Evolutionary conservation across 164 flowering plant species (phyloP).

Genomic region (Houttuynia cordata): DNA sequence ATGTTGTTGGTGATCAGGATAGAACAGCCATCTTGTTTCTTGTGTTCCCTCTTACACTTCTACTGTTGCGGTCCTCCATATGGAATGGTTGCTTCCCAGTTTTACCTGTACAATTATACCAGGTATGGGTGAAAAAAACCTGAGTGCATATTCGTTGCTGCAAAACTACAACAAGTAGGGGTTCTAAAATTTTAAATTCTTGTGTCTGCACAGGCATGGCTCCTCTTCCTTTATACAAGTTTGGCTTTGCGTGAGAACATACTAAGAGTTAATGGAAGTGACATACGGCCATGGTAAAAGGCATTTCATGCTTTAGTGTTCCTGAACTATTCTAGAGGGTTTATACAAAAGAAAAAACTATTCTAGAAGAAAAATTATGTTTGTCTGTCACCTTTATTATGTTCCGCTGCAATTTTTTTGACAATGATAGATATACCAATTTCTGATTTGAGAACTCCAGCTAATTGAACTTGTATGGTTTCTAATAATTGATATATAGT

Average conservation of each 20-base stretch:
- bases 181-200: not conserved
- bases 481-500: too few relatives aligned
- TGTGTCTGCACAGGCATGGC: conserved; percentile 63
- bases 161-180: not conserved
- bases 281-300: conserved; percentile 87
- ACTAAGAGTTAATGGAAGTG: conserved; percentile 86
- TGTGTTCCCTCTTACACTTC: conserved; percentile 63
- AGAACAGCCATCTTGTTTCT: conserved; percentile 80
- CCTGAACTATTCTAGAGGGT: too few relatives aligned
- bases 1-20: conserved; percentile 37
- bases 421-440: too few relatives aligned
- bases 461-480: too few relatives aligned
- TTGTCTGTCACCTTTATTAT: too few relatives aligned
- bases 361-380: too few relatives aligned
- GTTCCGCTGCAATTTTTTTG: too few relatives aligned
- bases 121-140: conserved; percentile 31
- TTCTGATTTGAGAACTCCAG: too few relatives aligned
- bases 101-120: conserved; percentile 86
- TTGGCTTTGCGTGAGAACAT: conserved; percentile 93
- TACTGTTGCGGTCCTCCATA: conserved; percentile 46
- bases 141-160: not conserved
- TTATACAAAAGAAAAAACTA: too few relatives aligned
- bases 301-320: too few relatives aligned
- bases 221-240: conserved; percentile 78
- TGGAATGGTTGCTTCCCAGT: conserved; percentile 95